These are phyloP conservation scores for Amylostereum areolatum DNA, from an alignment of 1,284 basidiomycete species.

Conservation along the genomic window DNA sequence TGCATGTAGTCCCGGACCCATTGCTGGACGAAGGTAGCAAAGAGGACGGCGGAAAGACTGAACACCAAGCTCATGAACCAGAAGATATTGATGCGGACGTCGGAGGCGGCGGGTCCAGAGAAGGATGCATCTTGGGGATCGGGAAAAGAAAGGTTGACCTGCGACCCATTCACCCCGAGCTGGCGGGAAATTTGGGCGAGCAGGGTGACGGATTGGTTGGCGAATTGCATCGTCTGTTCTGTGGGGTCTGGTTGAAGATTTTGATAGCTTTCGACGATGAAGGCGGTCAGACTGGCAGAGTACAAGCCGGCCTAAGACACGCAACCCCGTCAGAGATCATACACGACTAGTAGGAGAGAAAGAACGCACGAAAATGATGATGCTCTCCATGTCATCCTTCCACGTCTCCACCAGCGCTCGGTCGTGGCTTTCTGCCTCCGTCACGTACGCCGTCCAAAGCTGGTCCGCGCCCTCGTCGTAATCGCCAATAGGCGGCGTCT, in stretches of 20 bases:
- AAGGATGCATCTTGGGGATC: too few relatives aligned
- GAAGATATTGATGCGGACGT: too few relatives aligned
- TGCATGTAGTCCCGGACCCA: too few relatives aligned
- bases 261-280: conserved; percentile 9
- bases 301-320: conserved; percentile 10
- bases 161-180: conserved; percentile 4
- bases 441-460: conserved; percentile 9
- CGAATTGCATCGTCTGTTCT: neutral
- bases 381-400: conserved; percentile 6
- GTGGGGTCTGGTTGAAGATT: conserved; percentile 4
- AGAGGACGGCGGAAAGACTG: too few relatives aligned
- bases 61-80: too few relatives aligned
- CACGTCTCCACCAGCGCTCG: neutral
- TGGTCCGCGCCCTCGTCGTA: conserved; percentile 11
- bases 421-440: conserved; percentile 2
- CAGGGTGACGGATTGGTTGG: conserved; percentile 3
- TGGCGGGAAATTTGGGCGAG: conserved; percentile 8
- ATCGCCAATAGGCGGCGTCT: too few relatives aligned
- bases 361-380: conserved; percentile 10
- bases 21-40: too few relatives aligned
- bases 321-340: too few relatives aligned
- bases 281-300: conserved; percentile 11
- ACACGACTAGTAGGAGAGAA: neutral
- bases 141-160: neutral
- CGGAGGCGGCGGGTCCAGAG: too few relatives aligned